These are phyloP conservation scores for Powellomyces hirtus DNA, from an alignment of 192 early-diverging fungal genomes.

Conservation along the genomic window DNA sequence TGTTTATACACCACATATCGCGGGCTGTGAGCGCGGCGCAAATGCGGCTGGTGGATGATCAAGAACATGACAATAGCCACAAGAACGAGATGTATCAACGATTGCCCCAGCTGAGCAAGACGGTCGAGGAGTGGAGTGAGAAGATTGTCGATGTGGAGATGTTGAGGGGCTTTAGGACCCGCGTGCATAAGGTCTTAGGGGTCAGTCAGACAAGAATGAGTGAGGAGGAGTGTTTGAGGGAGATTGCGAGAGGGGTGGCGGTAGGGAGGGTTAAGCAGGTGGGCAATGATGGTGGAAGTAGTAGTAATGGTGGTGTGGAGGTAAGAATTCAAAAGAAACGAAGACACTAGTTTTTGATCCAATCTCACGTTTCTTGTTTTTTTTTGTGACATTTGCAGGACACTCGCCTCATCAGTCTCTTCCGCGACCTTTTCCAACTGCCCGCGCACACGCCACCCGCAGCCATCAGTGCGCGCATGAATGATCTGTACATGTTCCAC, in stretches of 20 bases:
- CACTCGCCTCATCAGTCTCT: constrained; percentile 39
- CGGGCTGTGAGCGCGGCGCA: neutral
- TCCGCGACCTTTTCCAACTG: constrained; percentile 47
- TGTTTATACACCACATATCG: constrained; percentile 11
- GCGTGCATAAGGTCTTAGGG: constrained; percentile 21
- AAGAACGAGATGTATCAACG: neutral
- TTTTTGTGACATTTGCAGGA: too few species aligned
- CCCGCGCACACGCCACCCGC: constrained; percentile 5
- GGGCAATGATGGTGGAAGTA: too few species aligned
- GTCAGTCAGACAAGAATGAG: constrained; percentile 16
- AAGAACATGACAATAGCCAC: too few species aligned
- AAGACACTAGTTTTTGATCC: too few species aligned
- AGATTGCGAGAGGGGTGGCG: constrained; percentile 5
- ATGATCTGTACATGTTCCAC: constrained; percentile 44
- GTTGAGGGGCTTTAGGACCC: constrained; percentile 17
- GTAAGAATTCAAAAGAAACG: too few species aligned
- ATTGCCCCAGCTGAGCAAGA: neutral
- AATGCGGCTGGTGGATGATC: neutral
- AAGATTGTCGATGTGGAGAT: constrained; percentile 10
- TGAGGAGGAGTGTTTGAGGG: constrained; percentile 17
- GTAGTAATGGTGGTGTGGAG: too few species aligned
- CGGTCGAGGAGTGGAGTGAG: neutral
- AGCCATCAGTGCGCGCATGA: constrained; percentile 34
- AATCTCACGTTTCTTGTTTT: too few species aligned
- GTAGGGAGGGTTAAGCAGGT: neutral